phyloP scores from a whole-genome alignment of 2,329 filamentous ascomycete genomes.

The Microdochium trichocladiopsis region DNA sequence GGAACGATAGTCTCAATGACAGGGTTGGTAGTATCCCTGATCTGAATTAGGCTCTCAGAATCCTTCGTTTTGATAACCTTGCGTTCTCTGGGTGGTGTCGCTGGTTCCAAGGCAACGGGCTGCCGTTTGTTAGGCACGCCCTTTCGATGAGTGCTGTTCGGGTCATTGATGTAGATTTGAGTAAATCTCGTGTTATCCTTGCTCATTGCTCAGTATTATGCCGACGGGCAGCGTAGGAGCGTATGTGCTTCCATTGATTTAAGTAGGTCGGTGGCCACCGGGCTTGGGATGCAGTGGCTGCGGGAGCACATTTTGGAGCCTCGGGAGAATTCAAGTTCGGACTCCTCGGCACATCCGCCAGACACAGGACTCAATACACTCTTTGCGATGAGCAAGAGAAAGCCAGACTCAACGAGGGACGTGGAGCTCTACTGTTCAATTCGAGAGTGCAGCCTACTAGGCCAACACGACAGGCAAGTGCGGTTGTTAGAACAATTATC shows the following conservation, averaged over 20 bases:
- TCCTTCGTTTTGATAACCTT: not conserved
- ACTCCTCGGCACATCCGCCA: not conserved
- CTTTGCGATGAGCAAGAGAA: not conserved
- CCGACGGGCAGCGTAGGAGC: not conserved
- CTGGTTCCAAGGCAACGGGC: not conserved
- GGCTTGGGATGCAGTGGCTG: not conserved
- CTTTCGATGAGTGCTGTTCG: not conserved
- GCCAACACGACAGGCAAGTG: not conserved
- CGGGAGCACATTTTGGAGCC: not conserved
- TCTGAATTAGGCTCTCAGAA: not conserved
- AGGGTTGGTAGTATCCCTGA: not conserved
- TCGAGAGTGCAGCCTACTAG: not conserved
- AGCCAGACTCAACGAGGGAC: not conserved
- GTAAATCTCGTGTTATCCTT: not conserved
- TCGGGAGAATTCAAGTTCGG: not conserved
- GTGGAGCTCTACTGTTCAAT: not conserved
- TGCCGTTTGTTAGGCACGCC: not conserved
- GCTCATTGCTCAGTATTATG: not conserved
- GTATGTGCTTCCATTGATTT: not conserved
- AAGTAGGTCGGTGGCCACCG: not conserved
- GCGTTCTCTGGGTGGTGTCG: not conserved
- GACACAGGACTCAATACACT: not conserved
- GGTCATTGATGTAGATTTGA: not conserved
- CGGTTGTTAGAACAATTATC: not conserved
- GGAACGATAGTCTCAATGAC: not conserved